Evolutionary conservation across 2,329 filamentous ascomycete genomes (phyloP).

Genomic region (Capronia epimyces): DNA sequence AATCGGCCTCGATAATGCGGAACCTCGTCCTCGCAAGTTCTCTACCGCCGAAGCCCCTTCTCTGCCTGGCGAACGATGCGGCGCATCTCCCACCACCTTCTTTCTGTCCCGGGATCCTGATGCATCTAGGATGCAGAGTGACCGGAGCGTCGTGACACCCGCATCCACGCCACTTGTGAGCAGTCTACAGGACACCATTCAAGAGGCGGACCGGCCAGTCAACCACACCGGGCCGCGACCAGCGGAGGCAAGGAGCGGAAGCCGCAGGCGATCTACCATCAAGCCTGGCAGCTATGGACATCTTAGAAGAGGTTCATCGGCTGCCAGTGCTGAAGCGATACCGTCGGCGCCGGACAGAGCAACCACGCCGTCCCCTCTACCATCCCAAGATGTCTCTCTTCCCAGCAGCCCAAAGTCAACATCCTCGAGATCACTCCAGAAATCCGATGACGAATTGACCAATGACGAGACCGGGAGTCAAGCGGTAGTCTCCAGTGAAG

Average conservation of each 20-base stretch:
- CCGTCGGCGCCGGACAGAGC: constrained; percentile 26
- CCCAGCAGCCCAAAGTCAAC: constrained; percentile 56
- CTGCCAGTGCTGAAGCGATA: constrained; percentile 27
- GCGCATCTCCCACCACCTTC: constrained; percentile 51
- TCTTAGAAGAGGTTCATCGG: constrained; percentile 15
- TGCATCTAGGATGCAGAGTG: constrained; percentile 27
- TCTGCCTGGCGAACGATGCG: constrained; percentile 16
- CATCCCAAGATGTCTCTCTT: constrained; percentile 37
- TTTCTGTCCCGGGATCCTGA: constrained; percentile 54
- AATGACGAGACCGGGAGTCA: constrained; percentile 54
- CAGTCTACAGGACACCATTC: constrained; percentile 35
- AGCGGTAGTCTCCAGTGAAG: constrained; percentile 49
- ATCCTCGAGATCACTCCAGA: constrained; percentile 54
- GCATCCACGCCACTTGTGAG: constrained; percentile 12
- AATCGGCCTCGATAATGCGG: constrained; percentile 34
- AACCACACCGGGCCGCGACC: constrained; percentile 26
- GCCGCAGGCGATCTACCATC: constrained; percentile 26
- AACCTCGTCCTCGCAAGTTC: constrained; percentile 30
- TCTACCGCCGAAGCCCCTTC: constrained; percentile 36
- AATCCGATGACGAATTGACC: constrained; percentile 54
- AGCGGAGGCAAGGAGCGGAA: constrained; percentile 32
- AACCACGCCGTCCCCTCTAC: constrained; percentile 34
- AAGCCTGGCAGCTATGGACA: constrained; percentile 25
- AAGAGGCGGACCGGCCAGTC: constrained; percentile 31
- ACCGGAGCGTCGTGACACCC: constrained; percentile 2